Percentiles rank a stretch among this genome's conserved stretches.
These are phyloP conservation scores for Cladophialophora yegresii DNA, from an alignment of 2,329 filamentous ascomycete genomes.

Conservation along the genomic window DNA sequence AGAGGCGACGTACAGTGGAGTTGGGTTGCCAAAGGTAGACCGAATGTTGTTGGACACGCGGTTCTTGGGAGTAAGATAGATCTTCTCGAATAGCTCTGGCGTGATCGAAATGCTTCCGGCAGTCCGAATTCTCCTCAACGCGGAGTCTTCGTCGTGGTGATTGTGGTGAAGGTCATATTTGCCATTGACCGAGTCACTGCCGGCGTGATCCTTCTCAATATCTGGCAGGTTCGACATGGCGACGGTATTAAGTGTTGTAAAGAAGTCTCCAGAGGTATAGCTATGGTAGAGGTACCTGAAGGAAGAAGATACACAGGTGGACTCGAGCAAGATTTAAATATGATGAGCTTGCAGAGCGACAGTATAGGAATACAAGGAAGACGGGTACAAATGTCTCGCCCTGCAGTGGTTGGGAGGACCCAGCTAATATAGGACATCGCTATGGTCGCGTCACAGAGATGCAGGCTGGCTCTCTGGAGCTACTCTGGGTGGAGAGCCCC, in stretches of 20 bases:
- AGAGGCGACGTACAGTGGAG: slow-evolving; percentile 39
- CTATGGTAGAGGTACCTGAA: slow-evolving; percentile 3
- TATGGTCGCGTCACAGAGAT: slow-evolving; percentile 24
- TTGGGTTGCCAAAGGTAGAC: slow-evolving; percentile 41
- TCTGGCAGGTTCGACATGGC: slow-evolving; percentile 33
- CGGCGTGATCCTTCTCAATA: slow-evolving; percentile 37
- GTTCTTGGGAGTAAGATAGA: slow-evolving; percentile 42
- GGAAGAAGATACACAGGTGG: neutral
- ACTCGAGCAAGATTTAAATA: slow-evolving; percentile 13
- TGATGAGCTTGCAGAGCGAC: slow-evolving; percentile 2
- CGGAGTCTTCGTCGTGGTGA: slow-evolving; percentile 38
- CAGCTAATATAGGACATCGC: slow-evolving; percentile 25
- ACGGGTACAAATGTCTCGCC: neutral
- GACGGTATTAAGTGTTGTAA: neutral
- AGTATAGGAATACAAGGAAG: slow-evolving; percentile 21
- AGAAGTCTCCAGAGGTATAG: slow-evolving; percentile 4
- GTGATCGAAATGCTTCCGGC: slow-evolving; percentile 51
- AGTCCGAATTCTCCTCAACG: slow-evolving; percentile 51
- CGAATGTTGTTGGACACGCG: slow-evolving; percentile 40
- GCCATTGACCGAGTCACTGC: slow-evolving; percentile 35
- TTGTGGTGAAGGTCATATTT: slow-evolving; percentile 37
- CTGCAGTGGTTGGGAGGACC: slow-evolving; percentile 9
- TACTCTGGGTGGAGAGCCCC: slow-evolving; percentile 34
- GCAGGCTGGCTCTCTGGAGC: slow-evolving; percentile 24
- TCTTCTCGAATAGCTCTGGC: slow-evolving; percentile 43